phyloP scores from a whole-genome alignment of 805 yeast genomes.

The Debaryomyces prosopidis region DNA sequence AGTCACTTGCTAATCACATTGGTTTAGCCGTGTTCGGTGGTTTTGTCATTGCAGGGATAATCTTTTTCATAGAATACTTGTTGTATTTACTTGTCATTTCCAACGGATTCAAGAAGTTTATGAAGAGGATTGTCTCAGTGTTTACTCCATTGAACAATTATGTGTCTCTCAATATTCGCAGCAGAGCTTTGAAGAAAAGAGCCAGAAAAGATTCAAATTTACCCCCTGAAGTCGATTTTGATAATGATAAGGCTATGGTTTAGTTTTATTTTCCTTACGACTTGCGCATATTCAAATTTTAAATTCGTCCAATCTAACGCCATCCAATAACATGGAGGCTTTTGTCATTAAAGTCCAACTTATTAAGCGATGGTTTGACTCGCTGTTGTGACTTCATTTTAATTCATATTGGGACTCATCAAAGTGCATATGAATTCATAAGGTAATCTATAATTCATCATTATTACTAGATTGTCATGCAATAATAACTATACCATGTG shows the following conservation, averaged over 20 bases:
- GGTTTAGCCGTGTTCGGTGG: constrained; percentile 71
- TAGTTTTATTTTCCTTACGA: neutral
- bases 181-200: constrained; percentile 28
- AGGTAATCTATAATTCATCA: too few species aligned
- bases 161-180: constrained; percentile 2
- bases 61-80: constrained; percentile 40
- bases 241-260: constrained; percentile 9
- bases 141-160: constrained; percentile 6
- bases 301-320: too few species aligned
- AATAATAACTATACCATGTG: too few species aligned
- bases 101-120: constrained; percentile 24
- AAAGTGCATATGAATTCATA: too few species aligned
- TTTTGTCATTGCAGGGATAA: constrained; percentile 50
- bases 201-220: constrained; percentile 58
- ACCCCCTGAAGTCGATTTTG: constrained; percentile 39
- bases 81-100: constrained; percentile 37
- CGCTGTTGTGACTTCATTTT: too few species aligned
- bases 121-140: constrained; percentile 9
- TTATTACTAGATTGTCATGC: too few species aligned
- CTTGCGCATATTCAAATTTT: too few species aligned
- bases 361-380: too few species aligned
- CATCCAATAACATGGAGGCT: too few species aligned
- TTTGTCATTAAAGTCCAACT: too few species aligned
- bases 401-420: too few species aligned
- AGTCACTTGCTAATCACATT: constrained; percentile 72